Base-by-base conservation (phyloP, 345 rosid species). In the Diplotaxis tenuifolia region DNA sequence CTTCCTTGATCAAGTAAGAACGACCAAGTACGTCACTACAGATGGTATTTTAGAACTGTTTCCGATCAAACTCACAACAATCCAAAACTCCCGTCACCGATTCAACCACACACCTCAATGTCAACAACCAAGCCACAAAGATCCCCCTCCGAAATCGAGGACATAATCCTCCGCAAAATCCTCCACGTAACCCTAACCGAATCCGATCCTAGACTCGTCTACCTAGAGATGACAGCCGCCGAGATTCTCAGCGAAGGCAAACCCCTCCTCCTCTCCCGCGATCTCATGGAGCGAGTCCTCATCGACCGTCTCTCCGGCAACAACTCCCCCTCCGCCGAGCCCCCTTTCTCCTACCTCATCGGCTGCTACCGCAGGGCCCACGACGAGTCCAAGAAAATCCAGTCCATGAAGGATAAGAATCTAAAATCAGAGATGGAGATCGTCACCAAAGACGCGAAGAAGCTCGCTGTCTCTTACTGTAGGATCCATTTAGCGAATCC, bases 191-290 rank as follows among this genome's bases (percentile, higher is more conserved):
- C 92, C 63, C 89, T 95, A 47, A 58, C 77, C 29, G 90, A 86
- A n/a, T 59, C 84, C 22, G 93, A 89, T 81, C 75, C 89, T 6
- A 80, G 89, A 36, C 18, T 83, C 32, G 86, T 84, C 25, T 89
- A 90, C 79, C 72, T 95, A 36, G 96, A 89, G 79, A 81, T 87
- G 85, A 82, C 96, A 0, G 99, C 98, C 0, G 96, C 98, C 3
- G 99, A 95, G 83, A 79, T 96, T 78, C 93, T 96, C 72, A 96
- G 99, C 79, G 96, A 96, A 83, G 91, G 96, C 8, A 87, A 78
- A 65, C 86, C 82, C 9, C 74, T 96, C 67, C 79, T 65, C 55
- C 90, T 96, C 23, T 83, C 81, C 25, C 88, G 97, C 32, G 96
- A 88, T 80, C 66, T 90, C 38, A 76, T 90, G 80, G 99, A 95